Evolutionary conservation across 2,329 filamentous ascomycete genomes (phyloP).

Genomic region (Aspergillus tamarii): DNA sequence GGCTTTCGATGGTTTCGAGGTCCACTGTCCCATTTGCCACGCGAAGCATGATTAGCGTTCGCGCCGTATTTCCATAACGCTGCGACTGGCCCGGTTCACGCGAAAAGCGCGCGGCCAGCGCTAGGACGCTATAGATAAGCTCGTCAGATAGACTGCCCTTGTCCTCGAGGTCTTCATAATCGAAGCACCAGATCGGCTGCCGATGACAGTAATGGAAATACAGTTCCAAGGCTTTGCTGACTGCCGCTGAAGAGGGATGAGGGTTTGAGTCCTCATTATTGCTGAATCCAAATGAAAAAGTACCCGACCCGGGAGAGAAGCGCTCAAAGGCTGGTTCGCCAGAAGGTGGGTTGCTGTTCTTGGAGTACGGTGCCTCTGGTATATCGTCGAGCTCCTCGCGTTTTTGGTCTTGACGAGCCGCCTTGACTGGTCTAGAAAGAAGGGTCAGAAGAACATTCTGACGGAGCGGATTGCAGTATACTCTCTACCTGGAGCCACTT

Average conservation of each 20-base stretch:
- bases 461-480: background rate
- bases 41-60: slow-evolving; percentile 49
- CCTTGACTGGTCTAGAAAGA: slow-evolving; percentile 5
- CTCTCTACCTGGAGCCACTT: slow-evolving; percentile 43
- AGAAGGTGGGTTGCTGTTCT: slow-evolving; percentile 21
- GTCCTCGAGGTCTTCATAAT: slow-evolving; percentile 35
- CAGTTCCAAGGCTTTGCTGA: slow-evolving; percentile 33
- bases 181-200: slow-evolving; percentile 44
- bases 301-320: slow-evolving; percentile 17
- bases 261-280: slow-evolving; percentile 29
- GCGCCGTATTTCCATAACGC: slow-evolving; percentile 45
- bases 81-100: slow-evolving; percentile 30
- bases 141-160: slow-evolving; percentile 34
- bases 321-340: slow-evolving; percentile 22
- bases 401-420: slow-evolving; percentile 12
- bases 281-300: slow-evolving; percentile 26
- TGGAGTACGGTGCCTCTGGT: slow-evolving; percentile 21
- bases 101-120: slow-evolving; percentile 36
- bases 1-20: slow-evolving; percentile 54
- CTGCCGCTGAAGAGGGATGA: slow-evolving; percentile 24
- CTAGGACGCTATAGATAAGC: slow-evolving; percentile 37
- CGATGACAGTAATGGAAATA: slow-evolving; percentile 43
- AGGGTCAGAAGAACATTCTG: slow-evolving; percentile 20
- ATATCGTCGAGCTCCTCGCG: slow-evolving; percentile 16
- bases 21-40: slow-evolving; percentile 56